Conservation (phyloP, 371 early-diverging fungal genomes). For the Batrachochytrium dendrobatidis region DNA sequence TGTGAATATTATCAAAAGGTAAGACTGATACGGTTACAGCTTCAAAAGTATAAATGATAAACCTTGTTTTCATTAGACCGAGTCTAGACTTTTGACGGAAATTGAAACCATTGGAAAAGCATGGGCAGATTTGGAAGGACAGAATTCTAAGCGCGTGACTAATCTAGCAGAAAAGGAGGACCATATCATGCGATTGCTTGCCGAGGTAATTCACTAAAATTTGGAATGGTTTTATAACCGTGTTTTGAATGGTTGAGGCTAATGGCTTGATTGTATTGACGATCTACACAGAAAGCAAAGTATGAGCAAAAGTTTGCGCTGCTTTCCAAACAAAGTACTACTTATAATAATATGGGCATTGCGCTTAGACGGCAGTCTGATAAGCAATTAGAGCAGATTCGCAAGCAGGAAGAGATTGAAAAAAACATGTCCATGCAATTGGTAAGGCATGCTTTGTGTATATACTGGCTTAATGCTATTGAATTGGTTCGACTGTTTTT, state of each 20-base stretch:
- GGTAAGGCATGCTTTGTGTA: slow-evolving; percentile 29
- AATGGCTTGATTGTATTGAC: no score
- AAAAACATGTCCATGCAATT: slow-evolving; percentile 57
- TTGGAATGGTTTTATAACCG: no score
- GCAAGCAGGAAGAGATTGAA: slow-evolving; percentile 70
- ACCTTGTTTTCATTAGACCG: slow-evolving; percentile 21
- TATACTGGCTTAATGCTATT: not conserved
- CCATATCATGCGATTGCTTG: slow-evolving; percentile 58
- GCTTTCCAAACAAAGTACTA: slow-evolving; percentile 61
- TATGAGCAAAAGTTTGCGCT: slow-evolving; percentile 62
- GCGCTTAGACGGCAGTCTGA: slow-evolving; percentile 68
- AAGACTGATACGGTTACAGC: not conserved
- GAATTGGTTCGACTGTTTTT: not conserved
- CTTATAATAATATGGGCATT: slow-evolving; percentile 52
- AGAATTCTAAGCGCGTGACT: slow-evolving; percentile 65
- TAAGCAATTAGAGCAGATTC: slow-evolving; percentile 74
- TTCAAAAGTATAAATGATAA: not conserved
- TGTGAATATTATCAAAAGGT: slow-evolving; percentile 38
- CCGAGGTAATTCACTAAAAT: slow-evolving; percentile 41
- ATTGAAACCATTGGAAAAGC: slow-evolving; percentile 70
- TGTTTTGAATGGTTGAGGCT: no score
- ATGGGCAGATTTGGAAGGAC: slow-evolving; percentile 72
- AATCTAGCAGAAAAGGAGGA: slow-evolving; percentile 70
- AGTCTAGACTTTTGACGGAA: slow-evolving; percentile 58
- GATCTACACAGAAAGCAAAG: slow-evolving; percentile 48